Percentiles rank a stretch among this genome's conserved stretches.
Conservation (phyloP, 108 stramenopile genomes). For the Pseudonitzschia delicatissima region DNA sequence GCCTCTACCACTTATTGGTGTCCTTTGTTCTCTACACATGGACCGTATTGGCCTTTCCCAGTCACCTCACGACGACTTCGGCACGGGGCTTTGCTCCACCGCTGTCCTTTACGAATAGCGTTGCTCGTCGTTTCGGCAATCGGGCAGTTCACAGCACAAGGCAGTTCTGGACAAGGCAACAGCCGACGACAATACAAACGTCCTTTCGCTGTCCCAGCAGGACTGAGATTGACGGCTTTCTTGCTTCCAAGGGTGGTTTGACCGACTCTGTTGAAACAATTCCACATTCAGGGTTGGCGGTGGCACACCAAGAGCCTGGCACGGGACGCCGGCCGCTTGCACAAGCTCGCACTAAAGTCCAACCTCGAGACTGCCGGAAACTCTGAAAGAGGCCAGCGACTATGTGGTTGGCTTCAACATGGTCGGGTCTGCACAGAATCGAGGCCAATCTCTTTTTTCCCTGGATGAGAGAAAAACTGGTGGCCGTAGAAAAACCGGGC, state of each 20-base stretch:
- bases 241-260: background rate
- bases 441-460: constrained; percentile 64
- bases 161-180: too few species aligned
- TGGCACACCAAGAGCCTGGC: constrained; percentile 77
- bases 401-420: constrained; percentile 77
- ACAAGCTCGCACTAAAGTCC: constrained; percentile 33
- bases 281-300: constrained; percentile 82
- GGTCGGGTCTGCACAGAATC: constrained; percentile 60
- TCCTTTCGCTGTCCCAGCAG: too few species aligned
- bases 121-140: too few species aligned
- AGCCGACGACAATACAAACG: too few species aligned
- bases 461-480: constrained; percentile 55
- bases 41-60: background rate
- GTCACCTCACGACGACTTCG: background rate
- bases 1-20: background rate
- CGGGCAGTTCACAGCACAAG: too few species aligned
- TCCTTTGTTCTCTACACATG: background rate
- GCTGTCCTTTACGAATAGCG: too few species aligned
- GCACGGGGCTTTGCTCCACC: too few species aligned
- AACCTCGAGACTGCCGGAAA: constrained; percentile 4
- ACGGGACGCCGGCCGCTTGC: constrained; percentile 56
- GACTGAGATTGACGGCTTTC: constrained; percentile 5
- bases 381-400: constrained; percentile 43
- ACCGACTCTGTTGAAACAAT: constrained; percentile 19
- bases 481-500: constrained; percentile 15